Conservation (phyloP, 2,329 filamentous ascomycete genomes). For the Colletotrichum limetticola region DNA sequence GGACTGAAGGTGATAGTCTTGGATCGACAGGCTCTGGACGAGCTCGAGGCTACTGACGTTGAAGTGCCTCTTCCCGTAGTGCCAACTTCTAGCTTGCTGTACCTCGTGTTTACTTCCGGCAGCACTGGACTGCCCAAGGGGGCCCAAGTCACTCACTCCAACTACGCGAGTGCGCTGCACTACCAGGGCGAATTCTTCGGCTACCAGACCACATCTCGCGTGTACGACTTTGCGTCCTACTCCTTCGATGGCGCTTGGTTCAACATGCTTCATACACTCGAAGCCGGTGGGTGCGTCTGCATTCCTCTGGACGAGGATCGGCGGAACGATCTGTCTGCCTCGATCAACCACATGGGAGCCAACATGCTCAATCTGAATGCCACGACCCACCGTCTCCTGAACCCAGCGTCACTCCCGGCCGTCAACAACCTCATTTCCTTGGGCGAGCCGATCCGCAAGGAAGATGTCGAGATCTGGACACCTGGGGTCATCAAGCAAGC, state of each 20-base stretch:
- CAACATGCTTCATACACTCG: slow-evolving; percentile 13
- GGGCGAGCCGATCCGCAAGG: not conserved
- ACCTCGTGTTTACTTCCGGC: slow-evolving; percentile 66
- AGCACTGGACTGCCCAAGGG: slow-evolving; percentile 67
- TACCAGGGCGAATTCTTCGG: not conserved
- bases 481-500: slow-evolving; percentile 21
- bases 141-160: slow-evolving; percentile 51
- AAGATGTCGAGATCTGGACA: not conserved
- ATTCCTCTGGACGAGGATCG: slow-evolving; percentile 38
- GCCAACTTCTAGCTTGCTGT: slow-evolving; percentile 36
- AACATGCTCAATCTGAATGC: not conserved
- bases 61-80: not conserved
- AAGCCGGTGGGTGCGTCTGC: slow-evolving; percentile 4
- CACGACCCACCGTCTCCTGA: not conserved
- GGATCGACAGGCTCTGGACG: slow-evolving; percentile 18
- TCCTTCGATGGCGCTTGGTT: slow-evolving; percentile 29
- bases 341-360: not conserved
- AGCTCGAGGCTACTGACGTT: not conserved
- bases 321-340: not conserved
- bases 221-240: slow-evolving; percentile 34
- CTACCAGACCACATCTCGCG: not conserved
- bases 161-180: slow-evolving; percentile 39
- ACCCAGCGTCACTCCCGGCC: not conserved
- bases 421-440: not conserved
- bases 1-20: not conserved